phyloP scores from a whole-genome alignment of 2,329 filamentous ascomycete species.

The Cladophialophora yegresii region DNA sequence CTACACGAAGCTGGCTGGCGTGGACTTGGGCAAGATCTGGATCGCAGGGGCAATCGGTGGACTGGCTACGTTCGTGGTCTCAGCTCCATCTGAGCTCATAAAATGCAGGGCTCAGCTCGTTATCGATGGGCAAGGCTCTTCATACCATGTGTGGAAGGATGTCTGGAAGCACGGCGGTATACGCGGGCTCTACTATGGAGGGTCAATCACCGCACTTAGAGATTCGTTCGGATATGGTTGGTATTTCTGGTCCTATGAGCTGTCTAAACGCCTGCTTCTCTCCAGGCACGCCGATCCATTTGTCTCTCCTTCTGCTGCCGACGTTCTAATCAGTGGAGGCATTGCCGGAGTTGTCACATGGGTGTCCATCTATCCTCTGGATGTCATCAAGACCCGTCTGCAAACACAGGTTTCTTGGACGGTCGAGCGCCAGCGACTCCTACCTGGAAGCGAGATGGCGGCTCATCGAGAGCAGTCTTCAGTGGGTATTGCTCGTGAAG shows the following conservation, averaged over 20 bases:
- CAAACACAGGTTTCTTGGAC: conserved; percentile 64
- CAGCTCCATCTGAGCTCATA: conserved; percentile 84
- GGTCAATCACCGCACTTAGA: conserved; percentile 74
- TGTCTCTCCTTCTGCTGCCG: conserved; percentile 52
- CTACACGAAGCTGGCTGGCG: conserved; percentile 47
- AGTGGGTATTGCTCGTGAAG: conserved; percentile 63
- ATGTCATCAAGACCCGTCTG: conserved; percentile 90
- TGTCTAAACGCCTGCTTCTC: conserved; percentile 64
- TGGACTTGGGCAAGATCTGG: conserved; percentile 69
- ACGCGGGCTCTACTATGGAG: conserved; percentile 77
- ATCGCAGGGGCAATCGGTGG: conserved; percentile 78
- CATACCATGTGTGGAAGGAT: conserved; percentile 64
- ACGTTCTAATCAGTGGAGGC: conserved; percentile 78
- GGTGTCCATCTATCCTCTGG: conserved; percentile 86
- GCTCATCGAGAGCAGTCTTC: conserved; percentile 49
- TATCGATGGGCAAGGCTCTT: conserved; percentile 52
- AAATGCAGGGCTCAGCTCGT: conserved; percentile 84
- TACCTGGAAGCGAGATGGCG: conserved; percentile 36
- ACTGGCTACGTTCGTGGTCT: conserved; percentile 80
- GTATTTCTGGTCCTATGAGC: conserved; percentile 93
- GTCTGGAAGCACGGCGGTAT: conserved; percentile 63
- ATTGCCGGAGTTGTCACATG: conserved; percentile 85
- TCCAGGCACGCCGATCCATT: conserved; percentile 40
- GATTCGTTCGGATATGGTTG: conserved; percentile 95
- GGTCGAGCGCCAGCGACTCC: conserved; percentile 34